These are phyloP conservation scores for Populus davidiana DNA, from an alignment of 345 rosid species.

Conservation along the genomic window DNA sequence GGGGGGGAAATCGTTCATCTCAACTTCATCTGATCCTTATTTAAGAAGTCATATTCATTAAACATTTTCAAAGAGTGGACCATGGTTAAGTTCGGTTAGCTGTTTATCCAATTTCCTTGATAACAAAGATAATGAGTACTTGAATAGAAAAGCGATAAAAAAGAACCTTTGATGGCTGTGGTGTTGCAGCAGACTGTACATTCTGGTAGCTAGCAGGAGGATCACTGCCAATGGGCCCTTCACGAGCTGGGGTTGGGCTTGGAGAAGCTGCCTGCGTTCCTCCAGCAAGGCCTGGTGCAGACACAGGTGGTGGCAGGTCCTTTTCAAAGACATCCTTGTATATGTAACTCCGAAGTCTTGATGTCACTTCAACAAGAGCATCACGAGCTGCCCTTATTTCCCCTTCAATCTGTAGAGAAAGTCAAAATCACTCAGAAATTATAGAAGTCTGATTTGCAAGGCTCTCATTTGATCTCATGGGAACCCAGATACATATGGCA, in stretches of 20 bases:
- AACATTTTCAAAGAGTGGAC: background rate
- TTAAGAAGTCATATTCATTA: background rate
- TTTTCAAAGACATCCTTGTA: slow-evolving; percentile 62
- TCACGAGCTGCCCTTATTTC: slow-evolving; percentile 86
- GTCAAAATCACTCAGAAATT: slow-evolving; percentile 20
- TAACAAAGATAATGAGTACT: background rate
- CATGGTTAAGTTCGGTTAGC: background rate
- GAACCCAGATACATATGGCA: slow-evolving; percentile 7
- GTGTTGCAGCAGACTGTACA: slow-evolving; percentile 37
- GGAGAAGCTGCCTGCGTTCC: slow-evolving; percentile 58
- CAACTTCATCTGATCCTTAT: background rate
- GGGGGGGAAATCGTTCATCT: background rate
- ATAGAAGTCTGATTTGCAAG: slow-evolving; percentile 1
- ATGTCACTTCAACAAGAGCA: slow-evolving; percentile 92
- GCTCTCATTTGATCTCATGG: slow-evolving; percentile 9
- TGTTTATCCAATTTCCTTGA: background rate
- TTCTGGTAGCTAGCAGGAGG: slow-evolving; percentile 34
- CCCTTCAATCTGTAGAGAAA: slow-evolving; percentile 68
- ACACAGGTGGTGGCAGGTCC: slow-evolving; percentile 50
- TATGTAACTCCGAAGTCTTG: slow-evolving; percentile 61
- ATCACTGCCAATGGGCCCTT: slow-evolving; percentile 40
- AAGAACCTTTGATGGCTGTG: slow-evolving; percentile 55
- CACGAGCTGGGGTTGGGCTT: slow-evolving; percentile 40
- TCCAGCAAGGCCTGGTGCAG: slow-evolving; percentile 42
- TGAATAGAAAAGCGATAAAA: background rate